Conservation (phyloP, 2,329 filamentous ascomycete genomes). For the Penicillium fuscoglaucum region DNA sequence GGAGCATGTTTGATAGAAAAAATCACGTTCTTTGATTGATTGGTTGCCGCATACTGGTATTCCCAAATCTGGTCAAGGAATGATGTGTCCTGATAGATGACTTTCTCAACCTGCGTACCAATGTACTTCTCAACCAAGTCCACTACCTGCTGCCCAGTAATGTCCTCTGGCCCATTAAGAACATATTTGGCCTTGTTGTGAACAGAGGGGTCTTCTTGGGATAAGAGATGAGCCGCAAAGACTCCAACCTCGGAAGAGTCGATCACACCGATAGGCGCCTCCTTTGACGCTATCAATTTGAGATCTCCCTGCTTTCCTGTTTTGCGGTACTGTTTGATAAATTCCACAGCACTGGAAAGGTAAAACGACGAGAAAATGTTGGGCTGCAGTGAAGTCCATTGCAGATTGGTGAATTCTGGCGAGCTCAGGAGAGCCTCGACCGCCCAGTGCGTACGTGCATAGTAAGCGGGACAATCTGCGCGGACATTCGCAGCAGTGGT, state of each 20-base stretch:
- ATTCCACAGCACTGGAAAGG: slow-evolving; percentile 27
- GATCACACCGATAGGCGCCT: slow-evolving; percentile 32
- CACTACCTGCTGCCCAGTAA: slow-evolving; percentile 40
- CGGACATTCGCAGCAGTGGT: slow-evolving; percentile 41
- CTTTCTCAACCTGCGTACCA: slow-evolving; percentile 27
- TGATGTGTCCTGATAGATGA: slow-evolving; percentile 34
- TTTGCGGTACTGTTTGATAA: slow-evolving; percentile 37
- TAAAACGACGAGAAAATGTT: slow-evolving; percentile 34
- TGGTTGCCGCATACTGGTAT: slow-evolving; percentile 5
- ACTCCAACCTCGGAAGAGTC: slow-evolving; percentile 30
- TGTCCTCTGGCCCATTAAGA: slow-evolving; percentile 44
- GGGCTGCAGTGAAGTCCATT: slow-evolving; percentile 45
- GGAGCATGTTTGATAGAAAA: slow-evolving; percentile 27
- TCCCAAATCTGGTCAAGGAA: slow-evolving; percentile 30
- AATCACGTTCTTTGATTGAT: slow-evolving; percentile 32
- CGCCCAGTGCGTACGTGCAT: slow-evolving; percentile 44
- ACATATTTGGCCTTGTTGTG: slow-evolving; percentile 41
- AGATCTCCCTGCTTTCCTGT: slow-evolving; percentile 37
- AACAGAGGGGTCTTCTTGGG: slow-evolving; percentile 26
- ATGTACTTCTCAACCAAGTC: slow-evolving; percentile 39
- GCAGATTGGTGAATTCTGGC: slow-evolving; percentile 37
- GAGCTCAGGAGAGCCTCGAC: slow-evolving; percentile 42
- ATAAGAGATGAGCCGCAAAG: slow-evolving; percentile 40
- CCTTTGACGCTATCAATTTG: slow-evolving; percentile 27
- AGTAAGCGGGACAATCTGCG: slow-evolving; percentile 39